A percentile compares a stretch with the other conserved stretches of the same genome.
Evolutionary conservation across 352 stramenopile genomes (phyloP).

Genomic region (Phytophthora sojae): DNA sequence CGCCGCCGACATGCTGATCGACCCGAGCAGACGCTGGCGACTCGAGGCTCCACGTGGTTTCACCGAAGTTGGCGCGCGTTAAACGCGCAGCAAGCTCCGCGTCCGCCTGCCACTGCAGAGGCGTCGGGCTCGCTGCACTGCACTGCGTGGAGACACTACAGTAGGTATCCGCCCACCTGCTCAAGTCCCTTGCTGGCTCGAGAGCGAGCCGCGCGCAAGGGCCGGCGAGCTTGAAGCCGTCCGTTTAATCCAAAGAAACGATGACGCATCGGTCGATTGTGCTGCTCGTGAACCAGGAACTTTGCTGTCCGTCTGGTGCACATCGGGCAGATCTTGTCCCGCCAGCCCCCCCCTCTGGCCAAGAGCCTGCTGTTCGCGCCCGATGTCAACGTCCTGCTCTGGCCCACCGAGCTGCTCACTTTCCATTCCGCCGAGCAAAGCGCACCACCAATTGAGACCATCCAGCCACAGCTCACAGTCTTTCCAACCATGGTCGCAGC

Average conservation of each 20-base stretch:
- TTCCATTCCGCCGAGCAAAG: constrained; percentile 21
- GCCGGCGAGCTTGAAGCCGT: too few species aligned
- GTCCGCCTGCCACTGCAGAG: constrained; percentile 29
- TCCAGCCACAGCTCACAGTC: not conserved
- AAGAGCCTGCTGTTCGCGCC: constrained; percentile 3
- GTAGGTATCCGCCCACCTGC: not conserved
- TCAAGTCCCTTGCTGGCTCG: too few species aligned
- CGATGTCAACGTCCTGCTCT: constrained; percentile 13
- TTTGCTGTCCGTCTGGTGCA: constrained; percentile 27
- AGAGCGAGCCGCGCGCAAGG: too few species aligned
- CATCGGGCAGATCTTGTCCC: constrained; percentile 20
- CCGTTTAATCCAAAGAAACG: constrained; percentile 7
- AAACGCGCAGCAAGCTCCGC: constrained; percentile 15
- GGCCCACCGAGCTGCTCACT: constrained; percentile 27
- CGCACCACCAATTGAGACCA: not conserved
- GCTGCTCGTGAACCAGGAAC: constrained; percentile 29
- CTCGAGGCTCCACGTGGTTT: constrained; percentile 13
- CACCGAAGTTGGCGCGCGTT: constrained; percentile 18
- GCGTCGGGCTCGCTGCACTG: not conserved
- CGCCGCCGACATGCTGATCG: constrained; percentile 20
- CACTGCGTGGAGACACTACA: not conserved
- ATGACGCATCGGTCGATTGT: constrained; percentile 28
- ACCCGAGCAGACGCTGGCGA: constrained; percentile 19
- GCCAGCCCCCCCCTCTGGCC: constrained; percentile 6
- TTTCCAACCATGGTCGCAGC: constrained; percentile 19